Evolutionary conservation across 73 alveolate species (phyloP).

Genomic region (Paramecium octaurelia): DNA sequence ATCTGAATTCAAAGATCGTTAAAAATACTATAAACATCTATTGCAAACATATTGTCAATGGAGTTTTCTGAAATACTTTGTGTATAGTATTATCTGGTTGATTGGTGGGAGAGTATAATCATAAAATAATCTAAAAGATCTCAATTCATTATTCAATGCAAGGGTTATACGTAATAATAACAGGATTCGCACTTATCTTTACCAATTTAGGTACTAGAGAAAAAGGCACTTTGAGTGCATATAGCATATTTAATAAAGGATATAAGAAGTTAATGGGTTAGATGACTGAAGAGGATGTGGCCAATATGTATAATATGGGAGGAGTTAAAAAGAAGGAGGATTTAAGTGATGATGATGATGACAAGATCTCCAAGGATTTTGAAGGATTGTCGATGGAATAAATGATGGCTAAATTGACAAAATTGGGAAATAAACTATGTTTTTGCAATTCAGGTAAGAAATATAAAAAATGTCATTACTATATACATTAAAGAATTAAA

Average conservation of each 20-base stretch:
- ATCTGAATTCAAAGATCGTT: not conserved
- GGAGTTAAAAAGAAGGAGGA: not conserved
- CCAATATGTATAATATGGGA: constrained; percentile 3
- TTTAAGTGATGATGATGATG: not conserved
- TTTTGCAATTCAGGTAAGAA: constrained; percentile 44
- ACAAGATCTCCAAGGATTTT: not conserved
- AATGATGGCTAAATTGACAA: constrained; percentile 49
- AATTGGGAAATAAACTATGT: constrained; percentile 50
- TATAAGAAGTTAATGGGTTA: constrained; percentile 53
- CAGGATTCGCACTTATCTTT: constrained; percentile 38
- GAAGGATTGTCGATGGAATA: constrained; percentile 37
- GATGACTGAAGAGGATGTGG: constrained; percentile 46
- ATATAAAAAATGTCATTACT: constrained; percentile 49
- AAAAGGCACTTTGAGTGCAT: constrained; percentile 56
- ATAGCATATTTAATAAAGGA: constrained; percentile 53
- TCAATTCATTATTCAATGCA: not conserved
- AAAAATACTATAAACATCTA: not conserved
- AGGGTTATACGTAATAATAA: constrained; percentile 8
- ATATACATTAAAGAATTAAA: not conserved
- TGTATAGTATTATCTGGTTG: not conserved
- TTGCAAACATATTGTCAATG: not conserved
- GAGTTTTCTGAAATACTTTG: not conserved
- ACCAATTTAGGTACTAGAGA: constrained; percentile 41
- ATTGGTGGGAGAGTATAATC: not conserved
- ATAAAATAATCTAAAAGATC: not conserved